A percentile compares a stretch with the other conserved stretches of the same genome.
These are phyloP conservation scores for Jackrogersella minutella DNA, from an alignment of 495 filamentous ascomycete genomes.

Conservation along the genomic window DNA sequence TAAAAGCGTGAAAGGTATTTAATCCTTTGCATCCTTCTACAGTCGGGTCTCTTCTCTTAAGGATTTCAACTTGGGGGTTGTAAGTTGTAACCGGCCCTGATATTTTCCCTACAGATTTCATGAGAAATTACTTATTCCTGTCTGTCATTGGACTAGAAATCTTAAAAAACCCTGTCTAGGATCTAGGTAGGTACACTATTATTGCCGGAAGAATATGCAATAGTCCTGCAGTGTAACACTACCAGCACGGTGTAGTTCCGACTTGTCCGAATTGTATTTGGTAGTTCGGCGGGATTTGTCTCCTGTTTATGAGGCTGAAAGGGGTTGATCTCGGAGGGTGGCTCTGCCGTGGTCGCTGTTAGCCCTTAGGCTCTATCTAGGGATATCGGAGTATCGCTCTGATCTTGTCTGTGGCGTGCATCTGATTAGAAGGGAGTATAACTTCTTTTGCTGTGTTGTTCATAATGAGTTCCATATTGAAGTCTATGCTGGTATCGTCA, in stretches of 20 bases:
- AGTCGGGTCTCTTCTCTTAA: no score
- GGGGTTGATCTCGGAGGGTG: background rate
- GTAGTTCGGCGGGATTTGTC: background rate
- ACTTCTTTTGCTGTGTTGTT: no score
- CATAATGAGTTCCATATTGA: no score
- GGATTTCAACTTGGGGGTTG: no score
- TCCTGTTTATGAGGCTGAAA: constrained; percentile 9
- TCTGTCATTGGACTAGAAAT: background rate
- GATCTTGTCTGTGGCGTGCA: background rate
- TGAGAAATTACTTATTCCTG: background rate
- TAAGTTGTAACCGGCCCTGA: background rate
- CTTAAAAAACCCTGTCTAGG: no score
- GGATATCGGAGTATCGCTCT: background rate
- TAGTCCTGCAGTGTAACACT: background rate
- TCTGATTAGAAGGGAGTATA: background rate
- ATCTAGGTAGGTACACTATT: no score
- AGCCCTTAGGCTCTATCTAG: background rate
- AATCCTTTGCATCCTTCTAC: constrained; percentile 1
- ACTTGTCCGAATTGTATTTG: background rate
- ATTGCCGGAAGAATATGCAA: background rate
- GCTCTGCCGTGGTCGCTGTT: background rate
- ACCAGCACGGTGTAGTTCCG: background rate
- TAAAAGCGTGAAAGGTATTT: background rate
- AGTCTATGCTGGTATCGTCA: background rate
- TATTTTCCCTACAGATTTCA: background rate